Conservation (phyloP, 2,329 filamentous ascomycete genomes). For the Hypoxylon sp. region DNA sequence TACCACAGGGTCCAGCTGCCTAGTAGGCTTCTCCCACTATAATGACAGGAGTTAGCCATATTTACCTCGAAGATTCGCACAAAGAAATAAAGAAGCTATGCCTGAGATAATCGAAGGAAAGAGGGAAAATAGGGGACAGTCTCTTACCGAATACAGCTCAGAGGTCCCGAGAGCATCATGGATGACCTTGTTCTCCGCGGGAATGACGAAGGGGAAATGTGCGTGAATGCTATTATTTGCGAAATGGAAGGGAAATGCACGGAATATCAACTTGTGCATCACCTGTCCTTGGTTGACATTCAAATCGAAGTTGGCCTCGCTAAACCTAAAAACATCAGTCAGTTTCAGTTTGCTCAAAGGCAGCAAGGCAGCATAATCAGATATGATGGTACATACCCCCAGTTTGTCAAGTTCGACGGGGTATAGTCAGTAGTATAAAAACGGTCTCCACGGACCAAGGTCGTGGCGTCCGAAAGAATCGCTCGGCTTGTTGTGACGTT, state of each 20-base stretch:
- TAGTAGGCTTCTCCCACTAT: conserved; percentile 65
- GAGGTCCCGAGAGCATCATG: conserved; percentile 69
- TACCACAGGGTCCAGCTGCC: conserved; percentile 62
- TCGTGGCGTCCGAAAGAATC: conserved; percentile 73
- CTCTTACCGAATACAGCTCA: conserved; percentile 65
- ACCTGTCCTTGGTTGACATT: conserved; percentile 74
- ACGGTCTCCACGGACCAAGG: conserved; percentile 73
- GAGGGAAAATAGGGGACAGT: background rate
- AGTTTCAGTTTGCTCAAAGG: background rate
- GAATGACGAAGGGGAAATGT: conserved; percentile 65
- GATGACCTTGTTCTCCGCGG: conserved; percentile 70
- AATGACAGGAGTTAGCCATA: conserved; percentile 3
- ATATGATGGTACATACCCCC: conserved; percentile 61
- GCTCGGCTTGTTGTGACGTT: conserved; percentile 65
- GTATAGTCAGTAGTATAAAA: conserved; percentile 76
- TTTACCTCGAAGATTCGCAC: background rate
- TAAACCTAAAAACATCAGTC: conserved; percentile 45
- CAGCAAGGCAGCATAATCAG: conserved; percentile 52
- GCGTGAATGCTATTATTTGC: conserved; percentile 74
- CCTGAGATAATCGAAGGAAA: background rate
- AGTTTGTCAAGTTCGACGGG: conserved; percentile 74
- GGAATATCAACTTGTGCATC: conserved; percentile 75
- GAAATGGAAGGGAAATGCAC: conserved; percentile 75
- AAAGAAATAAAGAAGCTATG: background rate
- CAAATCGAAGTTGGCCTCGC: conserved; percentile 68